These are phyloP conservation scores for Trichoderma cornu-damae DNA, from an alignment of 2,329 filamentous ascomycete species.

Conservation along the genomic window DNA sequence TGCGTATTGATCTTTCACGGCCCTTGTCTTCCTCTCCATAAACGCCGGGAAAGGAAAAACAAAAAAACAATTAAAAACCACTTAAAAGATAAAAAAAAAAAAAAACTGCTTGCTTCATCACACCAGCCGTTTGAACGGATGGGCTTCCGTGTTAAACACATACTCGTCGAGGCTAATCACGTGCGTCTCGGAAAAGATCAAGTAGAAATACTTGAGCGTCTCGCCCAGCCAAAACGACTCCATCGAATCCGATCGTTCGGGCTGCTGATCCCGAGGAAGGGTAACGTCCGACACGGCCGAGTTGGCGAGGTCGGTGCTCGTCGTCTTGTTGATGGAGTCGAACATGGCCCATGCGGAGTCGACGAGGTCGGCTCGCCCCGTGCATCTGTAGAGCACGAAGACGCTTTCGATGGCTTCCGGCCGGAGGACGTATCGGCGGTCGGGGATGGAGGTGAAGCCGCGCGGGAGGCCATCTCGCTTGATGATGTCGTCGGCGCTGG, in stretches of 20 bases:
- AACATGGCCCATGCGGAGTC: slow-evolving; percentile 54
- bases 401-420: slow-evolving; percentile 51
- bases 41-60: neutral
- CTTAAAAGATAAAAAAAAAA: neutral
- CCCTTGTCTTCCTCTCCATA: too few species aligned
- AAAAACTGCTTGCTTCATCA: slow-evolving; percentile 36
- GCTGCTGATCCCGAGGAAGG: slow-evolving; percentile 24
- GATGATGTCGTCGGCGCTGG: slow-evolving; percentile 27
- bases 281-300: slow-evolving; percentile 43
- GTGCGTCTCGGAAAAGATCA: slow-evolving; percentile 62
- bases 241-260: slow-evolving; percentile 54
- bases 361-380: slow-evolving; percentile 41
- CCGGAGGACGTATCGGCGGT: slow-evolving; percentile 48
- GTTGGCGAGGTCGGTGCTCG: slow-evolving; percentile 45
- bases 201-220: slow-evolving; percentile 71
- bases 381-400: slow-evolving; percentile 50
- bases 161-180: slow-evolving; percentile 63
- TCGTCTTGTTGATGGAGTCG: slow-evolving; percentile 41
- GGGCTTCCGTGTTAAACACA: slow-evolving; percentile 55
- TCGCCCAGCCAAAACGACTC: slow-evolving; percentile 67
- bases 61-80: neutral
- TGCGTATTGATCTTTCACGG: too few species aligned
- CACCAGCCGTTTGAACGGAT: slow-evolving; percentile 41
- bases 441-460: slow-evolving; percentile 58
- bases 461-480: slow-evolving; percentile 36